A percentile compares a stretch with the other conserved stretches of the same genome.
phyloP scores from a whole-genome alignment of 78 protist genomes.

The Emiliania huxleyi region DNA sequence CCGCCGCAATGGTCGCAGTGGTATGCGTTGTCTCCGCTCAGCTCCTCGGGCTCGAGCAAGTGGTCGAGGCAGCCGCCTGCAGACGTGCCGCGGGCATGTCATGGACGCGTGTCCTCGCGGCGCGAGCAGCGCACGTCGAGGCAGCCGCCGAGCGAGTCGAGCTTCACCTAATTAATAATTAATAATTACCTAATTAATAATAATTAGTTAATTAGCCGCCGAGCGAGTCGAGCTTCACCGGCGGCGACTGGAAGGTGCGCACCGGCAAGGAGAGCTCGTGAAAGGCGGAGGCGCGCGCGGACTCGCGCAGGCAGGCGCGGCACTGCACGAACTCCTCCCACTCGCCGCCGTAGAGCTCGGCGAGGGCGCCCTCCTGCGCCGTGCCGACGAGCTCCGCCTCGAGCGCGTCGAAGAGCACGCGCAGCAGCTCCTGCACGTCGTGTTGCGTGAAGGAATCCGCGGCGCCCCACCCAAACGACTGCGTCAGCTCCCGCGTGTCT shows the following conservation, averaged over 20 bases:
- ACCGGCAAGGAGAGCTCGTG: background rate
- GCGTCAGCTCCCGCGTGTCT: constrained; percentile 27
- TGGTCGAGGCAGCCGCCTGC: background rate
- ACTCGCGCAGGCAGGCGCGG: too few species aligned
- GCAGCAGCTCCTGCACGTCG: constrained; percentile 42
- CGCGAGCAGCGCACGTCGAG: too few species aligned
- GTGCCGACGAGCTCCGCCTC: background rate
- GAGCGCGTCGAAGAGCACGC: constrained; percentile 34
- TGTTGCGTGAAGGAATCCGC: constrained; percentile 11
- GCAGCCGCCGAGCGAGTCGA: too few species aligned
- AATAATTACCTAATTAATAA: too few species aligned
- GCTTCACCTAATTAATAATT: too few species aligned
- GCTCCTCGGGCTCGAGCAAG: background rate
- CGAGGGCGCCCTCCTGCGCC: too few species aligned
- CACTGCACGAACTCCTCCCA: too few species aligned
- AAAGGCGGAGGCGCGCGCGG: background rate
- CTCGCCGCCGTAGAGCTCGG: background rate
- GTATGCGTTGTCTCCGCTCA: background rate
- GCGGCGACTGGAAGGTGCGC: too few species aligned
- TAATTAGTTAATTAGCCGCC: too few species aligned
- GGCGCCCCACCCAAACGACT: constrained; percentile 29
- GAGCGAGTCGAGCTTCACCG: too few species aligned
- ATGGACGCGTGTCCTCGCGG: too few species aligned
- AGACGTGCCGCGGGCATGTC: background rate
- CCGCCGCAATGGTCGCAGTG: background rate